phyloP scores from a whole-genome alignment of 1,284 basidiomycete species.

The Exobasidium rhododendri region DNA sequence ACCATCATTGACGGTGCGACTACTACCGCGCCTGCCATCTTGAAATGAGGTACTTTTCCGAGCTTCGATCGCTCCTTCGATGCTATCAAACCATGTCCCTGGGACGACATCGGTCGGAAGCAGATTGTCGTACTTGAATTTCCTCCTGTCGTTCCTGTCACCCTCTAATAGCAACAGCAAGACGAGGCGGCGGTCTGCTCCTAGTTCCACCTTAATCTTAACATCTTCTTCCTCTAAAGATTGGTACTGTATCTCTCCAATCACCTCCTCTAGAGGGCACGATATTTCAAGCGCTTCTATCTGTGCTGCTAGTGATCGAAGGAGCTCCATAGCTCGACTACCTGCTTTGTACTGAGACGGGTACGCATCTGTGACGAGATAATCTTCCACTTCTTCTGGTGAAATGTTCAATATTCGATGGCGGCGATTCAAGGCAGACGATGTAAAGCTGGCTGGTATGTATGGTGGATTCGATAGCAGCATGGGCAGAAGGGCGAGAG shows the following conservation, averaged over 20 bases:
- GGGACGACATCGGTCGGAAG: slow-evolving; percentile 1
- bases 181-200: not conserved
- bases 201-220: not conserved
- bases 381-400: slow-evolving; percentile 11
- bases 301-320: not conserved
- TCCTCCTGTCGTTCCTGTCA: not conserved
- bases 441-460: slow-evolving; percentile 9
- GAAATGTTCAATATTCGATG: slow-evolving; percentile 3
- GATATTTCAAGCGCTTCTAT: slow-evolving; percentile 5
- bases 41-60: not conserved
- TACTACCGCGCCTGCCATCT: not conserved
- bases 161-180: slow-evolving; percentile 1
- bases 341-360: not conserved
- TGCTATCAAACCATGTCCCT: slow-evolving; percentile 3
- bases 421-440: slow-evolving; percentile 9
- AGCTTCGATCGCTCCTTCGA: slow-evolving; percentile 1
- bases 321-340: not conserved
- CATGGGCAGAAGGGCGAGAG: slow-evolving; percentile 5
- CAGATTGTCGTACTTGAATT: slow-evolving; percentile 16
- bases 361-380: slow-evolving; percentile 8
- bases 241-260: not conserved
- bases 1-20: not conserved
- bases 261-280: not conserved
- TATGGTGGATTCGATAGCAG: slow-evolving; percentile 13
- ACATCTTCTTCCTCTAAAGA: not conserved